A percentile compares a stretch with the other conserved stretches of the same genome.
Evolutionary conservation across 228 moss, liverwort and hornwort species (phyloP).

Genomic region (Sphagnum magellanicum): DNA sequence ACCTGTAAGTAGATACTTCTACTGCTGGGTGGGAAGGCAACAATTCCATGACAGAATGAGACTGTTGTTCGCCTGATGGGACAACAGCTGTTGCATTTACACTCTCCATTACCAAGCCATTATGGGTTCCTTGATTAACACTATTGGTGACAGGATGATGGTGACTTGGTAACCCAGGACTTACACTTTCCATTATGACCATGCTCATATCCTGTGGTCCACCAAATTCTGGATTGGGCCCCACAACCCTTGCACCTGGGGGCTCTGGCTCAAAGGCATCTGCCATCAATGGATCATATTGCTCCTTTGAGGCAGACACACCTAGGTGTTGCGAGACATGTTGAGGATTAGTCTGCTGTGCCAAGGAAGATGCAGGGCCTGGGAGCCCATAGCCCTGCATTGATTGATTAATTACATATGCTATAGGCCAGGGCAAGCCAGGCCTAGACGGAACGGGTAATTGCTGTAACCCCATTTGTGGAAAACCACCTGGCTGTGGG

Average conservation of each 20-base stretch:
- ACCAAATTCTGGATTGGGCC: neutral
- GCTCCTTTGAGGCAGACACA: slow-evolving; percentile 17
- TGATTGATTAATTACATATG: neutral
- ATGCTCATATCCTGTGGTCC: slow-evolving; percentile 34
- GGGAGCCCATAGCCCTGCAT: neutral
- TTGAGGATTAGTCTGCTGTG: slow-evolving; percentile 6
- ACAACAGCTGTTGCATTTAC: slow-evolving; percentile 44
- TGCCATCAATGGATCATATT: slow-evolving; percentile 40
- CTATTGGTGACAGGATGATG: slow-evolving; percentile 32
- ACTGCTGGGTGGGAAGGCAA: too few relatives aligned
- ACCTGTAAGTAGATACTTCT: too few relatives aligned
- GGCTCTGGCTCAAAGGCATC: slow-evolving; percentile 60
- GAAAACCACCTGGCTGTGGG: slow-evolving; percentile 14
- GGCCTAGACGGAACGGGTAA: slow-evolving; percentile 39
- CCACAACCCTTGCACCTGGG: slow-evolving; percentile 46
- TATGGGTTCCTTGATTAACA: slow-evolving; percentile 40
- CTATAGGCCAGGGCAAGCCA: slow-evolving; percentile 37
- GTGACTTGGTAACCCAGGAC: slow-evolving; percentile 70
- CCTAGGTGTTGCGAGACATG: slow-evolving; percentile 1
- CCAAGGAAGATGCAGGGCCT: slow-evolving; percentile 7
- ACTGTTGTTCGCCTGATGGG: slow-evolving; percentile 10
- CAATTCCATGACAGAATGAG: neutral
- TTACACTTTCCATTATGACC: slow-evolving; percentile 80
- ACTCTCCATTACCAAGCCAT: slow-evolving; percentile 55
- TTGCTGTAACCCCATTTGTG: slow-evolving; percentile 26